phyloP scores from a whole-genome alignment of 2,329 filamentous ascomycete genomes.

The Ophiocordyceps polyrhachis-furcata region DNA sequence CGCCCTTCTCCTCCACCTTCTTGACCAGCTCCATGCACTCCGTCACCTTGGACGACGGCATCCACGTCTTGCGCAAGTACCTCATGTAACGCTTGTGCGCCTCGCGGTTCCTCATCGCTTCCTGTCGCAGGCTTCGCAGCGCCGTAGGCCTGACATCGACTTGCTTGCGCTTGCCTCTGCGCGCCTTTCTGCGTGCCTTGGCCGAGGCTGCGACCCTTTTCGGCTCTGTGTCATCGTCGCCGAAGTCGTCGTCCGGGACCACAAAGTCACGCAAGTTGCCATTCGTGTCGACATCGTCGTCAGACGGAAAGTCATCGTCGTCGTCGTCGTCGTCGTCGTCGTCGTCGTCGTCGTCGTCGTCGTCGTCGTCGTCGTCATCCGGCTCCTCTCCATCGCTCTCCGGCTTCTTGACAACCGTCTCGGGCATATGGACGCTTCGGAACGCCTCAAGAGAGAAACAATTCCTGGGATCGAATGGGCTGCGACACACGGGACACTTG shows the following conservation, averaged over 20 bases:
- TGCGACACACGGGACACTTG: conserved; percentile 63
- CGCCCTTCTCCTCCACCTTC: conserved; percentile 40
- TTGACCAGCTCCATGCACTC: conserved; percentile 57
- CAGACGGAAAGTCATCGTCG: neutral
- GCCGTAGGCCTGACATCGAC: conserved; percentile 30
- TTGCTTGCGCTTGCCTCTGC: conserved; percentile 20
- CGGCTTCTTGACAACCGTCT: conserved; percentile 19
- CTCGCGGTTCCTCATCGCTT: conserved; percentile 42
- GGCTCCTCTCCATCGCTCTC: neutral
- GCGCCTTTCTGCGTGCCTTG: conserved; percentile 11
- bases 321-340: conserved; percentile 4
- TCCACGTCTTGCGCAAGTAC: conserved; percentile 49
- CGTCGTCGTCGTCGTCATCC: neutral
- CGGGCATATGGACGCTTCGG: conserved; percentile 49
- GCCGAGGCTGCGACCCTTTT: conserved; percentile 17
- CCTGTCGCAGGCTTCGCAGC: conserved; percentile 46
- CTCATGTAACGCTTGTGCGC: conserved; percentile 52
- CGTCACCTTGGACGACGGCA: conserved; percentile 67
- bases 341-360: conserved; percentile 10
- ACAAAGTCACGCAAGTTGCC: conserved; percentile 17
- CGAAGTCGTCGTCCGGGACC: conserved; percentile 13
- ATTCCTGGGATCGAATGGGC: conserved; percentile 42
- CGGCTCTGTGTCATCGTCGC: conserved; percentile 23
- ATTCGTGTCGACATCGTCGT: conserved; percentile 7
- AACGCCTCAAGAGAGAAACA: conserved; percentile 61